These are phyloP conservation scores for Dacryopinax primogenitus DNA, from an alignment of 768 basidiomycete species.

Conservation along the genomic window DNA sequence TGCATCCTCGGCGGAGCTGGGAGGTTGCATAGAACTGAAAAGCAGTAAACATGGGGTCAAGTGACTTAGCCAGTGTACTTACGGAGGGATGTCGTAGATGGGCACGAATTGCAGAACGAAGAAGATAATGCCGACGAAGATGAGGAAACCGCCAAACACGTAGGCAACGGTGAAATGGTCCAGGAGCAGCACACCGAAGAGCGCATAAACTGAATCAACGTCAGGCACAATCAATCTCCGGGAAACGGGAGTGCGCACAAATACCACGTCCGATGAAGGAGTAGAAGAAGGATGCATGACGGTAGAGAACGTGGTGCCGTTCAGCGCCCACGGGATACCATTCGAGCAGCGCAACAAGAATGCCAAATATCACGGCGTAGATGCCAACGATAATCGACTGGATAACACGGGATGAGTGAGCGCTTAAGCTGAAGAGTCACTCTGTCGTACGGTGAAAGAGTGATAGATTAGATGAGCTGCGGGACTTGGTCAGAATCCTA, in stretches of 20 bases:
- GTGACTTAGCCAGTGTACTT: neutral
- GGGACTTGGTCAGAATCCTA: neutral
- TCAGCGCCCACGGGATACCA: neutral
- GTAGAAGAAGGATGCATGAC: constrained; percentile 4
- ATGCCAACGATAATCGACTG: neutral
- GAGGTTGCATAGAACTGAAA: neutral
- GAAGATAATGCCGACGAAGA: neutral
- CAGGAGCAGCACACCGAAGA: neutral
- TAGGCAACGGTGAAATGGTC: neutral
- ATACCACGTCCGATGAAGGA: constrained; percentile 5
- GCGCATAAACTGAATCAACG: neutral
- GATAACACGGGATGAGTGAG: neutral
- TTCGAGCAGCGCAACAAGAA: neutral
- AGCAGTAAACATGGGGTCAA: neutral
- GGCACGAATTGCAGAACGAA: neutral
- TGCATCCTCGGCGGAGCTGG: neutral
- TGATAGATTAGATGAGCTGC: constrained; percentile 7
- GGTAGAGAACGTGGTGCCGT: neutral
- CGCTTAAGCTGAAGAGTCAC: neutral
- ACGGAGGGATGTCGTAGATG: constrained; percentile 3
- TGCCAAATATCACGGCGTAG: neutral
- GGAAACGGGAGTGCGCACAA: neutral
- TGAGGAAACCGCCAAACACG: neutral
- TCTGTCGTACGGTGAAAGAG: neutral
- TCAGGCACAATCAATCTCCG: neutral